Evolutionary conservation across 164 flowering plant genomes (phyloP).

Genomic region (Warburgia ugandensis): DNA sequence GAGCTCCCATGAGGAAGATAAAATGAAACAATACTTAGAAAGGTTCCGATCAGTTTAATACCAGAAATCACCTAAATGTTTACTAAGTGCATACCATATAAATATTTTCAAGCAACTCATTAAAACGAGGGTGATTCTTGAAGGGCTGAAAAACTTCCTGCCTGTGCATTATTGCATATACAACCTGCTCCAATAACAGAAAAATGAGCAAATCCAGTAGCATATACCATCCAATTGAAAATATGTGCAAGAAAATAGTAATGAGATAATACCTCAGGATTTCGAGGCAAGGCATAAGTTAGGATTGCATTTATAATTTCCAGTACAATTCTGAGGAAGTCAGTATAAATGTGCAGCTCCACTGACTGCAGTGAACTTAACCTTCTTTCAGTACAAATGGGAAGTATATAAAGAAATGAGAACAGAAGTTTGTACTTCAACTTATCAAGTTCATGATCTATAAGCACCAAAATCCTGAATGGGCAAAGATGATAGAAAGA

Average conservation of each 20-base stretch:
- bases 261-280: constrained; percentile 70
- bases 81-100: constrained; percentile 78
- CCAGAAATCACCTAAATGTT: too few species aligned
- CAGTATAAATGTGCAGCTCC: constrained; percentile 85
- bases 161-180: constrained; percentile 93
- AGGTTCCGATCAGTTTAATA: too few species aligned
- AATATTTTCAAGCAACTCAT: constrained; percentile 86
- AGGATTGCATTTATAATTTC: constrained; percentile 88
- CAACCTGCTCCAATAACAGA: constrained; percentile 52
- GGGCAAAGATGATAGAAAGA: not conserved
- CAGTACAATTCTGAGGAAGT: constrained; percentile 86
- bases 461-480: not conserved
- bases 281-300: constrained; percentile 85
- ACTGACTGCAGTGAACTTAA: constrained; percentile 54
- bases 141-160: constrained; percentile 93
- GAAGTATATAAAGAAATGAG: too few species aligned
- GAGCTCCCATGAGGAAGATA: too few species aligned
- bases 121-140: constrained; percentile 89
- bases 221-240: not conserved
- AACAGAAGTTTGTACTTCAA: too few species aligned
- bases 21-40: not conserved
- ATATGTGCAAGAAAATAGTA: not conserved
- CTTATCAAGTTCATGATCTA: too few species aligned
- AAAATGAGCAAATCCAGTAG: not conserved
- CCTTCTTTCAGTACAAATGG: too few species aligned